Evolutionary conservation across 228 moss, liverwort and hornwort genomes (phyloP), one percentile per base, ranked within the genome.

Genomic region (Sphagnum magellanicum): DNA sequence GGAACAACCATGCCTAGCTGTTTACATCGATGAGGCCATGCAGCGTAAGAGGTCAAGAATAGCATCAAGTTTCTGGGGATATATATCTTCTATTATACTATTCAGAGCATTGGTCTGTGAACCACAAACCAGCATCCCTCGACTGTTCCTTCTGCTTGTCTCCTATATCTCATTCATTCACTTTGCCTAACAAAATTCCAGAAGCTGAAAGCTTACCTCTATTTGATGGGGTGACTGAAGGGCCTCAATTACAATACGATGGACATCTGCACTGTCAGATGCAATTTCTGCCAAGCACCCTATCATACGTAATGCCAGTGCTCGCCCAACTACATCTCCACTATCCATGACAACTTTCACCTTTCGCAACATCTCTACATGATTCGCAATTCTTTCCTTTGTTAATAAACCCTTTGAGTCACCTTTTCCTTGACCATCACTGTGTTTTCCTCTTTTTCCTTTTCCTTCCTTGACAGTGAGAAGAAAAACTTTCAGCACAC

Each of bases 221-320:
- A 90, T 89, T 51, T 70, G 76, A 77, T 92, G 89, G 75, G 98
- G 94, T 68, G 98, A 98, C 77, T 98, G 88, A 12, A 94, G 75
- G 71, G 98, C 93, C 79, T 98, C 93, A 64, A 94, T 80, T 8
- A 98, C 80, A 51, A 92, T 84, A 16, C 90, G 91, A 76, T 92
- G 89, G 69, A 94, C 86, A 77, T 98, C 98, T 76, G 79, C 67
- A 83, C 98, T 98, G 76, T 90, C 90, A 63, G 85, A 85, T 67
- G 90, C 80, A 60, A 98, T 88, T 71, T 98, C 92, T 71, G 94
- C 98, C 63, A 98, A 83, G 66, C 94, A 94, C 32, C 94, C 98
- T 55, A 98, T 77, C 77, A 90, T 90, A n/a, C 98, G 85, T 76
- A 98, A 77, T 52, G 94, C 86, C 61, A 98, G 80, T 65, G 94